phyloP scores from a whole-genome alignment of 164 flowering plant genomes.

The Akebia trifoliata region DNA sequence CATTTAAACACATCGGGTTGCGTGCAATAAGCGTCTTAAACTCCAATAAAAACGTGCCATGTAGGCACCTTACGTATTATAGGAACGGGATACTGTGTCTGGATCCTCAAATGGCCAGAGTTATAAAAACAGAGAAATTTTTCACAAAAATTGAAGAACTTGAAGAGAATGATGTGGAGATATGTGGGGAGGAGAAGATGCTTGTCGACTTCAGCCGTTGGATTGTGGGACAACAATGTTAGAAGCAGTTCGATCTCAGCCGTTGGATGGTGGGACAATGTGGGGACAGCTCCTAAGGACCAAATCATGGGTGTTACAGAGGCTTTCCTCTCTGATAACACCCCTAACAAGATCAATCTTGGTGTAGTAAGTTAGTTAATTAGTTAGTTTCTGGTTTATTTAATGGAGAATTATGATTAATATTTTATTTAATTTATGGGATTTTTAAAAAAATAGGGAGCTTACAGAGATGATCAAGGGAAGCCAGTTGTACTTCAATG shows the following conservation, averaged over 20 bases:
- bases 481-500: conserved; percentile 95
- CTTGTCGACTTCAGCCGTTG: too few species aligned
- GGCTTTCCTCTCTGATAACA: conserved; percentile 79
- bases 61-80: too few species aligned
- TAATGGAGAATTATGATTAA: not conserved
- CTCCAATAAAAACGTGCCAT: too few species aligned
- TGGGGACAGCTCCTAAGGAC: conserved; percentile 83
- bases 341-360: conserved; percentile 80
- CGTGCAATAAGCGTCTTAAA: too few species aligned
- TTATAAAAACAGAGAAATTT: too few species aligned
- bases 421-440: not conserved
- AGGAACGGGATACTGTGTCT: too few species aligned
- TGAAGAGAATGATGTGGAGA: too few species aligned
- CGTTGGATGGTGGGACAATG: conserved; percentile 80
- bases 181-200: too few species aligned
- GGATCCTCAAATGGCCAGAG: too few species aligned
- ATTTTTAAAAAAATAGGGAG: conserved; percentile 48
- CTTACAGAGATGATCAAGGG: conserved; percentile 92
- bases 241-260: conserved; percentile 56
- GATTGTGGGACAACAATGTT: too few species aligned
- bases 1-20: too few species aligned
- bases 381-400: not conserved
- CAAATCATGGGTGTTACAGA: conserved; percentile 96
- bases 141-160: too few species aligned
- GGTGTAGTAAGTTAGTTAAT: conserved; percentile 64